Percentiles rank a stretch among this genome's conserved stretches.
These are phyloP conservation scores for Phylloporus arenicola DNA, from an alignment of 768 basidiomycete genomes.

Conservation along the genomic window DNA sequence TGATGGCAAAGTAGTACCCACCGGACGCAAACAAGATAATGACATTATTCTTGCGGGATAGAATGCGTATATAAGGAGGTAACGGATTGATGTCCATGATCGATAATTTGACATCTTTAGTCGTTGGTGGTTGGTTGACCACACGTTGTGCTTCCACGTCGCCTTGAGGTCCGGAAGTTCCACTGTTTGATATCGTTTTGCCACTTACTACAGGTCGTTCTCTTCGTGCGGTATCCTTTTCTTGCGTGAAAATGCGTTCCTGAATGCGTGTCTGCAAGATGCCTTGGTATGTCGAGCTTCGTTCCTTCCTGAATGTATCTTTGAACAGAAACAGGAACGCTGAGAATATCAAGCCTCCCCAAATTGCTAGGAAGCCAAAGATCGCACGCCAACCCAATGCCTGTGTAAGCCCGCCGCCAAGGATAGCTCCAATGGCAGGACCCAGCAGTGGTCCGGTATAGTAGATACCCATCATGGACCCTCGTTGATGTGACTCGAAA, in stretches of 20 bases:
- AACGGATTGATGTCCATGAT: constrained; percentile 70
- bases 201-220: constrained; percentile 5
- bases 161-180: constrained; percentile 4
- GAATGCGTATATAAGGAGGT: constrained; percentile 51
- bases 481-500: constrained; percentile 69
- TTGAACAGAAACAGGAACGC: constrained; percentile 67
- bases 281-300: constrained; percentile 74
- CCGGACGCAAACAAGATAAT: constrained; percentile 41
- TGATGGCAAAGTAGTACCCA: constrained; percentile 13
- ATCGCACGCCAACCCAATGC: constrained; percentile 74
- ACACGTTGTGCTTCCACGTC: constrained; percentile 23
- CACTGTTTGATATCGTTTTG: not conserved
- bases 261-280: constrained; percentile 39
- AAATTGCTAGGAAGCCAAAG: constrained; percentile 78
- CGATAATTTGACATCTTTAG: constrained; percentile 49
- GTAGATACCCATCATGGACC: constrained; percentile 76
- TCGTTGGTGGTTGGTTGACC: not conserved
- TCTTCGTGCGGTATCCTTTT: constrained; percentile 10
- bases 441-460: constrained; percentile 78
- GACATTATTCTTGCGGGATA: constrained; percentile 63
- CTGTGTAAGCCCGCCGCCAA: constrained; percentile 67
- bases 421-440: constrained; percentile 58
- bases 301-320: constrained; percentile 81
- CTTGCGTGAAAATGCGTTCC: constrained; percentile 12
- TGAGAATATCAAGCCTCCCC: constrained; percentile 49